Evolutionary conservation across 306 rosid species (phyloP), one percentile per base, ranked within the genome.

Genomic region (Quercus parvula): DNA sequence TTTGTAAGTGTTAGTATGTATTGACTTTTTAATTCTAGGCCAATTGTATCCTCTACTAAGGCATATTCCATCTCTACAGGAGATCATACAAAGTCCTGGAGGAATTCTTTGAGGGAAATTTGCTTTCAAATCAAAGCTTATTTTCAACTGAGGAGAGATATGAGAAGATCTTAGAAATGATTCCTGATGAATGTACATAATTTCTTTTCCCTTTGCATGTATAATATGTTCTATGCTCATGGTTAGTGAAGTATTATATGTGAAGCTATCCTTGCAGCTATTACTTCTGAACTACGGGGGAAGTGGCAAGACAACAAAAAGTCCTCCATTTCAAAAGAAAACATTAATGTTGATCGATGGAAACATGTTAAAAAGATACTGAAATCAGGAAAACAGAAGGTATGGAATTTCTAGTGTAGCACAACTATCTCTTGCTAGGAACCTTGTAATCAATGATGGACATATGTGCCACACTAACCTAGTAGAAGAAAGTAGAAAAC

Each of bases 111-210:
- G 94, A 94, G 92, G 87, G 52, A 73, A 87, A 76, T 61, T 81
- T 91, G 86, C 94, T 94, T 81, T 77, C 79, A 44, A 84, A 83
- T 78, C 99, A 94, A 83, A 74, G 86, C 51, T 35, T 92, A 75
- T 91, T 94, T 78, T 90, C 93, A 66, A 87, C 92, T 28, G 97
- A 88, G 81, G 86, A 94, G 85, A 89, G 92, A 91, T 94, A 89
- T 75, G 94, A 91, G 78, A 90, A 90, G 86, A 89, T 94, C 83
- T 79, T 94, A 52, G 90, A 88, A 68, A 89, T 90, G 98, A 91
- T 94, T 85, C 91, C 92, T 17, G 98, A 94, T 77, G 90, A 91
- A 83, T 89, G 97, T 90, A 89, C 54, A 71, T 77, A 38, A 71
- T 58, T 70, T 73, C 35, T 56, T 75, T 73, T 27, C 30, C 54